Evolutionary conservation across 805 yeast genomes (phyloP), one percentile per base, ranked within the genome.

Genomic region (Candida ipomoeae): DNA sequence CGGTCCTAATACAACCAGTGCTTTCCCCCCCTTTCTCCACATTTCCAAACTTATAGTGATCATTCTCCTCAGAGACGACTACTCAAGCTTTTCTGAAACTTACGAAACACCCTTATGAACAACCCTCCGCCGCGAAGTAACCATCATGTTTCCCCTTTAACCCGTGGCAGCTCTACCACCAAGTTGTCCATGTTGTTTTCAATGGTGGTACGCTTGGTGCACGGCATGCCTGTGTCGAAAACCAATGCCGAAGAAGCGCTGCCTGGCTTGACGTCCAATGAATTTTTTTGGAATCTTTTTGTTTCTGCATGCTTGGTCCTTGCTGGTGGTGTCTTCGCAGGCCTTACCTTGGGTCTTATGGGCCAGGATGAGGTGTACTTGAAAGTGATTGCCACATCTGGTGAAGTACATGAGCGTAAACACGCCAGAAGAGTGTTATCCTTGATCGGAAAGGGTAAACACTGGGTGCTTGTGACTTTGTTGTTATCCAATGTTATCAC

Each of bases 351-450:
- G 44, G 98, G 94, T 2, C 78, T 92, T 10, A 92, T 92, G 99
- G 98, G 98, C 58, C 98, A 92, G 68, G 98, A 92, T 67, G 98
- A 92, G 67, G 92, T 92, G 21, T 89, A 91, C 61, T 75, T 92
- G 54, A 92, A 89, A 67, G 99, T 92, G 11, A 85, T 92, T 54
- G 84, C 90, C 48, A 82, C 86, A 42, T 82, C 90, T n/a, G 98
- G 99, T n/a, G 83, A 85, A 13, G 66, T 75, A 1, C 57, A 63
- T 5, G 97, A 92, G 65, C 79, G 85, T 35, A 75, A 70, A 46
- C 77, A 82, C 56, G 94, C 97, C 11, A 66, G 71, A 18, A 84
- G 79, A 57, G 98, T 92, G 31, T 77, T 92, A 51, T 64, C 71
- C 17, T 74, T 92, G 56, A 80, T 92, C 48, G 81, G 85, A 37